Evolutionary conservation across 441 rosid genomes (phyloP), one percentile per base, ranked within the genome.

Genomic region (Populus hybrid): DNA sequence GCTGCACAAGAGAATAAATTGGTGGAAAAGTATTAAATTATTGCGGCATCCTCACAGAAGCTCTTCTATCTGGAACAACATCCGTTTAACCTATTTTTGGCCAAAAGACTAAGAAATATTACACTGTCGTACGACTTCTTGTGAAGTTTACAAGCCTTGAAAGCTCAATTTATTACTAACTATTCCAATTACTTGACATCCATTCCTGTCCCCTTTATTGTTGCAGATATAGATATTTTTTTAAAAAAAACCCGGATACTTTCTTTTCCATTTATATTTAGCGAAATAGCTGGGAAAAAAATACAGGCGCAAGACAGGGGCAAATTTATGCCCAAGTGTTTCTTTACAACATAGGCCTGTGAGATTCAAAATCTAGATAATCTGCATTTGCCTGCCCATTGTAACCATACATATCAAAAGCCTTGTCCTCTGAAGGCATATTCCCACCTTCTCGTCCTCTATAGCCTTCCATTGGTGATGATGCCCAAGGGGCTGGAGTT

Each of bases 391-490:
- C 67, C 68, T 81, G 90, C 46, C 85, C 88, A 8, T 81, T 81
- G 11, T 81, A 87, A 1, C 91, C 91, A 74, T 87, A 85, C 83
- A 89, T 76, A 28, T 89, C 91, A 71, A 87, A 91, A 80, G 73
- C 76, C 84, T 86, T 89, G n/a, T 85, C 91, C 35, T 85, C 90
- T 12, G 76, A 50, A 8, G 85, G 81, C 66, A 81, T 77, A 67
- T 73, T 87, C 42, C 84, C 84, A 35, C 89, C 72, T 40, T 92
- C 97, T 71, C 89, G 89, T 32, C 88, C 93, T 83, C 91, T 81
- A 76, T 88, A 88, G 77, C 89, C 87, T 66, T 90, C 97, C 91
- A 88, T 84, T 3, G 92, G 88, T 0, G 95, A 84, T 1, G 95
- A 83, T 75, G 88, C 89, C 87, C 93, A 87, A 0, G 90, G 81